Base-by-base conservation (phyloP, 2,329 filamentous ascomycete species). In the Chrysoporthe deuterocubensis region DNA sequence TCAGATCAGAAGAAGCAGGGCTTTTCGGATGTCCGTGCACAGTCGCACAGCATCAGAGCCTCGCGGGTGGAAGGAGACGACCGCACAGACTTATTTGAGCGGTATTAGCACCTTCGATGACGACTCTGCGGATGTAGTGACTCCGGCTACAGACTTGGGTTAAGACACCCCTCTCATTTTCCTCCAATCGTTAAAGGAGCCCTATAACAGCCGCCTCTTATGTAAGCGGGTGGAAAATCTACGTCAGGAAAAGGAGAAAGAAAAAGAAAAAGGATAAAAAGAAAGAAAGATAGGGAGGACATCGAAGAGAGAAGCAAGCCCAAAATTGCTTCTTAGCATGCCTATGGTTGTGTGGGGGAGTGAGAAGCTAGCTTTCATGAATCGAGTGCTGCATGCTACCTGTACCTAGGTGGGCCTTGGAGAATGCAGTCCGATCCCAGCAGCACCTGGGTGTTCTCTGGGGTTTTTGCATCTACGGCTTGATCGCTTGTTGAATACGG, bases 101-200 rank as follows among this genome's bases (percentile, higher is more conserved):
- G 14, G 13, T 16, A 32, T 16, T 26, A 21, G 14, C 2, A 54
- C 50, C 50, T 34, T 34, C 16, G 50, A 21, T 54, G 50, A 54
- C 50, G 50, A 54, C 18, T 40, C 42, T 44, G 59, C 59, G 59
- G 59, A 61, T 61, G 59, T 11, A 61, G 59, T 32, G 59, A 34
- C 59, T 61, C 59, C 59, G 58, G 59, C 42, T 26, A 21, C 21
- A 21, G 26, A 14, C 54, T 57, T 21, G 54, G 54, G 34, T 9
- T 57, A 40, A 40, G 8, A 1, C 16, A 34, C 3, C 18, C 6
- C 1, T 32, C 7, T 8, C 54, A 46, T 46, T 61, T 61, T 26
- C 59, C 59, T 61, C 59, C 59, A 61, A 61, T 61, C 42, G 26
- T 13, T 34, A 1, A 34, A 26, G 50, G 4, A 34, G 26, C 13